Conservation (phyloP, 495 filamentous ascomycete genomes). For the Xylaria flabelliformis region DNA sequence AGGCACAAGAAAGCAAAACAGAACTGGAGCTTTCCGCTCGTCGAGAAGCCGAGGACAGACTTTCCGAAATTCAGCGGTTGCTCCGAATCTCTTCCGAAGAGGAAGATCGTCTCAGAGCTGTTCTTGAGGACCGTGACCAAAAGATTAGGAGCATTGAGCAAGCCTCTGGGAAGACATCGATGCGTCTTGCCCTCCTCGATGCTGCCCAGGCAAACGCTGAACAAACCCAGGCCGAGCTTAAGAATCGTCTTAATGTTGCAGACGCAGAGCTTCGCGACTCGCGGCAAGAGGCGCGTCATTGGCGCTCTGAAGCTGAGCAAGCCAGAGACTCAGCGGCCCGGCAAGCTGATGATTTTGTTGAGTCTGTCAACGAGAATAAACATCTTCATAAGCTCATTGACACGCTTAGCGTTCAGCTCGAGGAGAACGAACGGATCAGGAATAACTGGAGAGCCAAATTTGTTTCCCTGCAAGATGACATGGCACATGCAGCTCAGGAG, state of each 20-base stretch:
- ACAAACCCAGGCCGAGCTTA: constrained; percentile 69
- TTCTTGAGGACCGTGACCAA: constrained; percentile 68
- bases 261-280: constrained; percentile 57
- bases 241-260: constrained; percentile 54
- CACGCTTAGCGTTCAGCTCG: constrained; percentile 73
- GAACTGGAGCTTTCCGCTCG: constrained; percentile 69
- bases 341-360: constrained; percentile 49
- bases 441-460: constrained; percentile 81
- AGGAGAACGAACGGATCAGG: constrained; percentile 81
- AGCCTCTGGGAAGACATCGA: constrained; percentile 56
- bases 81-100: constrained; percentile 72
- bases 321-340: constrained; percentile 48
- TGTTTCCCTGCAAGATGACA: constrained; percentile 80
- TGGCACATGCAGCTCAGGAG: constrained; percentile 76
- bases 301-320: constrained; percentile 57
- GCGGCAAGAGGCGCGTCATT: constrained; percentile 55
- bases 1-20: constrained; percentile 48
- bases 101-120: constrained; percentile 72
- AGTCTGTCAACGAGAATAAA: constrained; percentile 52
- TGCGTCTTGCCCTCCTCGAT: constrained; percentile 67
- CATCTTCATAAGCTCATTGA: constrained; percentile 70
- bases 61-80: constrained; percentile 71
- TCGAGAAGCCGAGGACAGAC: constrained; percentile 72
- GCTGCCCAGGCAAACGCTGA: constrained; percentile 68
- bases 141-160: constrained; percentile 54